Percentiles rank a stretch among this genome's conserved stretches.
Evolutionary conservation across 2,329 filamentous ascomycete genomes (phyloP).

Genomic region (Talaromyces amestolkiae): DNA sequence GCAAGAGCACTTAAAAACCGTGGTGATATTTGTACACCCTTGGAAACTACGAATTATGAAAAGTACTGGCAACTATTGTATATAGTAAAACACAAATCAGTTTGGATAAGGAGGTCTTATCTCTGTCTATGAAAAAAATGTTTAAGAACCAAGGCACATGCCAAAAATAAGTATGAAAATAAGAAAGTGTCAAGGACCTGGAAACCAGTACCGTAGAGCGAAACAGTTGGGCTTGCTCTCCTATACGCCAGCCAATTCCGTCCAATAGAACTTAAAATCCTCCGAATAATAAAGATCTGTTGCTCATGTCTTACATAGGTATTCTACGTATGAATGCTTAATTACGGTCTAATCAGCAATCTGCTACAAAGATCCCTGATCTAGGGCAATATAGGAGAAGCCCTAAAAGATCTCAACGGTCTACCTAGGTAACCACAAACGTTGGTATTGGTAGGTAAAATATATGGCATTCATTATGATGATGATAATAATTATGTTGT

Average conservation of each 20-base stretch:
- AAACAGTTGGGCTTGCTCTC: not conserved
- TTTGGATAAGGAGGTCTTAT: not conserved
- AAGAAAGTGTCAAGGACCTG: not conserved
- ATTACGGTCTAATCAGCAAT: no score
- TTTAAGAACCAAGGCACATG: not conserved
- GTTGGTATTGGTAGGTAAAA: no score
- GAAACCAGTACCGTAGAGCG: not conserved
- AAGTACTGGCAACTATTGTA: not conserved
- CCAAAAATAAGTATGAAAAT: not conserved
- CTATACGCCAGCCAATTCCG: not conserved
- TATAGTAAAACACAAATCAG: not conserved
- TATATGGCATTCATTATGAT: no score
- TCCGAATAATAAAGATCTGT: not conserved
- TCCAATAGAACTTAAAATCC: not conserved
- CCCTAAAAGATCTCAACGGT: no score
- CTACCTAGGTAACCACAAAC: no score
- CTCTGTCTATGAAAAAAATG: no score
- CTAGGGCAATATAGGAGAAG: no score
- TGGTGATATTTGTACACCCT: not conserved
- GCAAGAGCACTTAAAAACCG: not conserved
- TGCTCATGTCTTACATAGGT: no score
- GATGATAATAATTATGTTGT: no score
- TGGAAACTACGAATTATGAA: not conserved
- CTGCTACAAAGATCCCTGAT: no score
- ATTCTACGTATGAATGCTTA: no score